Base-by-base conservation (phyloP, 225 moss, liverwort and hornwort genomes). In the Ulota crispa region DNA sequence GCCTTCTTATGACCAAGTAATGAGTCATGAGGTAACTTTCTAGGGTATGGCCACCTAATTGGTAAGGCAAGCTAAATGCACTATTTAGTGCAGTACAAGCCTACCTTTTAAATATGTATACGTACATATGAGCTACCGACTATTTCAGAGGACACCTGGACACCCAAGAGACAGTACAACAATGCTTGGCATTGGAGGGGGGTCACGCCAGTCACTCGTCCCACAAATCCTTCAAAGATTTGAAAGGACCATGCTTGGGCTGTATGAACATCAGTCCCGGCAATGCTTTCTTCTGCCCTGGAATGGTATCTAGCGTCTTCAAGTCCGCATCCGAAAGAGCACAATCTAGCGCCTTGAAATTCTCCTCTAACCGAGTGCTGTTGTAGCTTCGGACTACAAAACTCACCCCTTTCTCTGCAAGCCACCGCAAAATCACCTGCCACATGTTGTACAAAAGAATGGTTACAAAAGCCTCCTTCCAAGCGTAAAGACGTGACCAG, bases 391-490 rank as follows among this genome's bases (percentile, higher is more conserved):
- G 87, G 54, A 83, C 87, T 20, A 73, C 0, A 54, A 81, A 8
- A 68, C 68, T 36, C 77, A 87, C 77, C 32, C 72, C 87, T 37
- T 82, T 86, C 42, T 64, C 86, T 14, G 70, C 36, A 4, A 83
- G 57, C 93, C 93, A 93, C 34, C 83, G 85, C 6, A 89, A 75
- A 56, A 79, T 15, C 45, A 93, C 90, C 93, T 92, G 87, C 59
- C 1, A 18, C 20, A 23, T 13, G 10, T 21, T 9, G 11, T 3
- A 43, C 24, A 75, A 2, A 9, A 36, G 34, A 23, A 12, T 27
- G 16, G 78, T 82, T 24, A 86, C 50, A 50, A 1, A 16, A 16
- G 16, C 50, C 50, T 50, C 50, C 50, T 50, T 50, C 50, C 50
- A 50, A 50, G 50, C 16, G 16, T 50, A 50, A 1, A 50, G 16